Percentiles rank a stretch among this genome's conserved stretches.
Evolutionary conservation across 2,329 filamentous ascomycete species (phyloP).

Genomic region (Aspergillus ochraceus): DNA sequence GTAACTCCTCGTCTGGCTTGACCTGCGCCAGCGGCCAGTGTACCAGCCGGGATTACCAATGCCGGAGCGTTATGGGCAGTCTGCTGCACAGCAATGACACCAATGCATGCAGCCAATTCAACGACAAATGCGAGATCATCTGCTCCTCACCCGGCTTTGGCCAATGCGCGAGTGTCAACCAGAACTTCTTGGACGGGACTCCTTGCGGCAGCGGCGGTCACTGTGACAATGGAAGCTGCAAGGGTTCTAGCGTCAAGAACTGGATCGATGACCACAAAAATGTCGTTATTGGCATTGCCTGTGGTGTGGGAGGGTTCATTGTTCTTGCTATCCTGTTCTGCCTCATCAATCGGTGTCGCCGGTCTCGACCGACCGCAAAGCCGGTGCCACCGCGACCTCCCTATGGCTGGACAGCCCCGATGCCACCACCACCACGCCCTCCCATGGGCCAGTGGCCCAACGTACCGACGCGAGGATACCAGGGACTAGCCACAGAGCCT

Average conservation of each 20-base stretch:
- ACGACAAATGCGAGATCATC: slow-evolving; percentile 69
- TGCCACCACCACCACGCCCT: slow-evolving; percentile 11
- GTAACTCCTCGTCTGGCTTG: slow-evolving; percentile 56
- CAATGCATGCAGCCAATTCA: slow-evolving; percentile 66
- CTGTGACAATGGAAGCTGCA: slow-evolving; percentile 77
- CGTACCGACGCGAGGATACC: slow-evolving; percentile 23
- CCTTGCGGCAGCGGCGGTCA: slow-evolving; percentile 75
- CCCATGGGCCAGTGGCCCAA: slow-evolving; percentile 26
- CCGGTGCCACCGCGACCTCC: slow-evolving; percentile 13
- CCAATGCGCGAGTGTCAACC: slow-evolving; percentile 72
- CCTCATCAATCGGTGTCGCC: slow-evolving; percentile 58
- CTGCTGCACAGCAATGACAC: slow-evolving; percentile 74
- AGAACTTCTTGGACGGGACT: slow-evolving; percentile 94
- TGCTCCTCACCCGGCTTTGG: slow-evolving; percentile 68
- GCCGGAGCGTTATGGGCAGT: slow-evolving; percentile 77
- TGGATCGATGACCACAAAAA: slow-evolving; percentile 78
- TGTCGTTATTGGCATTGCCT: slow-evolving; percentile 77
- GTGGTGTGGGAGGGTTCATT: slow-evolving; percentile 70
- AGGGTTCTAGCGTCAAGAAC: slow-evolving; percentile 68
- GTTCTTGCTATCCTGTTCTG: slow-evolving; percentile 70
- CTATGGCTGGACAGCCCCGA: slow-evolving; percentile 14
- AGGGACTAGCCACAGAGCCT: slow-evolving; percentile 20
- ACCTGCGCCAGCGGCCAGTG: slow-evolving; percentile 90
- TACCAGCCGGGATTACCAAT: slow-evolving; percentile 87
- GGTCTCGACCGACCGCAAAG: slow-evolving; percentile 33